phyloP scores from a whole-genome alignment of 2,329 filamentous ascomycete genomes.

The Daldinia sp. region DNA sequence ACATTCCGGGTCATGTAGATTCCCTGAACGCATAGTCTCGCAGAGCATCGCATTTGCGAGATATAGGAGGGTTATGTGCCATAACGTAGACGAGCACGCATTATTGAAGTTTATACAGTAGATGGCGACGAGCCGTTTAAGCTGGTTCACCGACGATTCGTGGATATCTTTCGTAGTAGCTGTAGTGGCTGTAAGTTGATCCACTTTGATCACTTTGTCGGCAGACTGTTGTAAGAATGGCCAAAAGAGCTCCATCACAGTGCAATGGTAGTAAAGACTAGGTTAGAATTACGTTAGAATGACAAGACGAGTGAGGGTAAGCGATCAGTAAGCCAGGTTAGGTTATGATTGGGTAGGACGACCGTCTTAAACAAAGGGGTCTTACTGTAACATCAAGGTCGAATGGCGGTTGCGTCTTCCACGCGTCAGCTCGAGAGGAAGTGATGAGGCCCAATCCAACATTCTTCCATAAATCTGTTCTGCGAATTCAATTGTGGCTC shows the following conservation, averaged over 20 bases:
- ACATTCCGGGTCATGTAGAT: conserved; percentile 30
- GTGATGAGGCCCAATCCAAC: conserved; percentile 34
- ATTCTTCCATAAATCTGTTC: conserved; percentile 35
- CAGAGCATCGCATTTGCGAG: conserved; percentile 49
- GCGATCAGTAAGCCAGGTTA: background rate
- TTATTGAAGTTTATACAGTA: conserved; percentile 35
- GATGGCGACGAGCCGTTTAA: conserved; percentile 38
- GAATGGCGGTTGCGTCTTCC: conserved; percentile 38
- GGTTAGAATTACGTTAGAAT: conserved; percentile 25
- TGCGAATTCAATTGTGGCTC: conserved; percentile 38
- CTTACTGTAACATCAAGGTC: conserved; percentile 39
- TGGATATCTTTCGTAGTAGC: conserved; percentile 29
- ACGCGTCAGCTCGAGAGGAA: conserved; percentile 36
- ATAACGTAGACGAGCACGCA: conserved; percentile 41
- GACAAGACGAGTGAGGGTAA: background rate
- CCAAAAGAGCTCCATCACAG: conserved; percentile 41
- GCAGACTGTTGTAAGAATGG: conserved; percentile 35
- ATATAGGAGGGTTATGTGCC: conserved; percentile 49
- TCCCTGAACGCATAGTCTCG: conserved; percentile 35
- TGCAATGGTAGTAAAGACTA: conserved; percentile 42
- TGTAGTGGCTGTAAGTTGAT: conserved; percentile 19
- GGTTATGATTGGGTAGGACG: background rate
- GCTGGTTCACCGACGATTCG: conserved; percentile 40
- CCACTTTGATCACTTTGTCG: conserved; percentile 29
- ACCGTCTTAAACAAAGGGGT: conserved; percentile 3